Conservation (phyloP, 2,329 filamentous ascomycete genomes). For the Penicillium sp. region DNA sequence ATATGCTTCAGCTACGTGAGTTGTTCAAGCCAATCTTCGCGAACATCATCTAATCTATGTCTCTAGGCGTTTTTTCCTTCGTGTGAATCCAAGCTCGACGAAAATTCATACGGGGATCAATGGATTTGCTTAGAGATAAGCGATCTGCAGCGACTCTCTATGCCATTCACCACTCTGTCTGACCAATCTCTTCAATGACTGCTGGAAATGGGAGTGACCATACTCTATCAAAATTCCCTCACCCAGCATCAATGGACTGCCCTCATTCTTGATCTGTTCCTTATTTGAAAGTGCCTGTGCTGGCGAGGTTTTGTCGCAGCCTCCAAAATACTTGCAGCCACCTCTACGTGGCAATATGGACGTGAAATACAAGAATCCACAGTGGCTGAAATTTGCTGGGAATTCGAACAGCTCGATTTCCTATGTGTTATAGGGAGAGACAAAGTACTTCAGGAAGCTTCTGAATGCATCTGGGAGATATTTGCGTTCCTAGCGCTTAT, state of each 20-base stretch:
- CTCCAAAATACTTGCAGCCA: background rate
- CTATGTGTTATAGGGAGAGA: background rate
- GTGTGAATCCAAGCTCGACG: background rate
- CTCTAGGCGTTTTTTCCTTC: background rate
- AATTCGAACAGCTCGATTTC: background rate
- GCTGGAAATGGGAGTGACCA: background rate
- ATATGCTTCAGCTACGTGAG: background rate
- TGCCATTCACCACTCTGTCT: background rate
- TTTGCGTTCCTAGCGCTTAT: background rate
- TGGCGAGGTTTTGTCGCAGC: background rate
- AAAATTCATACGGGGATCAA: background rate
- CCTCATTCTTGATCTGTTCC: background rate
- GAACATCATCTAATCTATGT: background rate
- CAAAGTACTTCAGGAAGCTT: background rate
- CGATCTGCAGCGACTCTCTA: background rate
- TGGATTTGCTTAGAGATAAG: background rate
- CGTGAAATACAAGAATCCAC: background rate
- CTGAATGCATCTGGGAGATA: background rate
- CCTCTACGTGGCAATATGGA: background rate
- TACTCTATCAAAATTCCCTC: background rate
- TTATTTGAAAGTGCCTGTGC: background rate
- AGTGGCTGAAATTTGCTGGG: background rate
- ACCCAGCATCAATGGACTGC: background rate
- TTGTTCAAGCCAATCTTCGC: background rate
- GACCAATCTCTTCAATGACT: background rate